Percentiles rank a stretch among this genome's conserved stretches.
Conservation (phyloP, 2,329 filamentous ascomycete species). For the Pseudocercospora vitis region DNA sequence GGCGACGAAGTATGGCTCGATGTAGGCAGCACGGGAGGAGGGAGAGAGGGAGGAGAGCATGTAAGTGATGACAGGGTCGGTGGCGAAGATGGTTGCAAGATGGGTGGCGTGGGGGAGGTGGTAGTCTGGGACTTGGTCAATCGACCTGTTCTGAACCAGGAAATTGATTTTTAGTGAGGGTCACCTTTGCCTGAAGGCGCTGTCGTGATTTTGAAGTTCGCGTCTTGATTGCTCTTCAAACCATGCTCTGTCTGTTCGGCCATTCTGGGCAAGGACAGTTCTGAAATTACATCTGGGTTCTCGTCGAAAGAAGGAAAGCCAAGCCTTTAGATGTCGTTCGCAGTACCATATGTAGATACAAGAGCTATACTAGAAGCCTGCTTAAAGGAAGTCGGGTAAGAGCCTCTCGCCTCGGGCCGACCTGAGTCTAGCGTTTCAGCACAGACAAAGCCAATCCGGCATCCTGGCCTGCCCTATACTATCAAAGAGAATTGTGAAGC, state of each 20-base stretch:
- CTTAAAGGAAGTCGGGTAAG: too few species aligned
- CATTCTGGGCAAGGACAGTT: too few species aligned
- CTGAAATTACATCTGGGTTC: too few species aligned
- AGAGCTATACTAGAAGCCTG: too few species aligned
- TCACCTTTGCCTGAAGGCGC: slow-evolving; percentile 1
- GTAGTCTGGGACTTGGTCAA: neutral
- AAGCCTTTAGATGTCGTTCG: too few species aligned
- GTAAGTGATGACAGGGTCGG: slow-evolving; percentile 30
- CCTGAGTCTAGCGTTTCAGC: neutral
- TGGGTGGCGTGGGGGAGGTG: neutral
- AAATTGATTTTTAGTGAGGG: neutral
- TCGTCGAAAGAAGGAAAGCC: too few species aligned
- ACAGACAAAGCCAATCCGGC: too few species aligned
- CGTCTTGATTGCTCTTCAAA: neutral
- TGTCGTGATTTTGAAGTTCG: neutral
- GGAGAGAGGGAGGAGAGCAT: slow-evolving; percentile 22
- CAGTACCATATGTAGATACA: too few species aligned
- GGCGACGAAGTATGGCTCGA: slow-evolving; percentile 24
- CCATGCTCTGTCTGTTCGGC: neutral
- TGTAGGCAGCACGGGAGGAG: slow-evolving; percentile 19
- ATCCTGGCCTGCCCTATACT: too few species aligned
- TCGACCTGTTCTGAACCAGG: too few species aligned
- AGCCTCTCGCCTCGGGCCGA: neutral
- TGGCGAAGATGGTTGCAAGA: slow-evolving; percentile 21
- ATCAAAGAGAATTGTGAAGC: too few species aligned